Conservation (phyloP, 2,329 filamentous ascomycete species). For the Periglandula ipomoeae region DNA sequence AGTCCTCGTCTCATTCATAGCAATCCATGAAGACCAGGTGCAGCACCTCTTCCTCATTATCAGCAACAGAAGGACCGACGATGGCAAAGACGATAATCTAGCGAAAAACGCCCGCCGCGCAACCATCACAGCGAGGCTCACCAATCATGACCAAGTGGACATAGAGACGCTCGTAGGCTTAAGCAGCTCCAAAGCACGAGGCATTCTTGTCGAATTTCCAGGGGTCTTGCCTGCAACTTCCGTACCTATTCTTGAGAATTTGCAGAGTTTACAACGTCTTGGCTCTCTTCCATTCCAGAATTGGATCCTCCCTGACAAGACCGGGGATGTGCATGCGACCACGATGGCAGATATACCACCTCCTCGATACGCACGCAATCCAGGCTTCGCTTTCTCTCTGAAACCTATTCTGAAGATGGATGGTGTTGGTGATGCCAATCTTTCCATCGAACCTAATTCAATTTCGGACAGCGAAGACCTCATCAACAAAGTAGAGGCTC, state of each 20-base stretch:
- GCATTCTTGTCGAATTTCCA: conserved; percentile 49
- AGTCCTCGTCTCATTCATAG: conserved; percentile 40
- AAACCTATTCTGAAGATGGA: too few relatives aligned
- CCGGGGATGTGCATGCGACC: too few relatives aligned
- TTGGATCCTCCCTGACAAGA: conserved; percentile 34
- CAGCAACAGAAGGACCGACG: conserved; percentile 13
- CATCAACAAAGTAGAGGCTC: conserved; percentile 23
- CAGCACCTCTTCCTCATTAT: conserved; percentile 39
- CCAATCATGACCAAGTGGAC: conserved; percentile 16
- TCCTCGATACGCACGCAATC: conserved; percentile 40
- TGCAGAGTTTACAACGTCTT: conserved; percentile 41
- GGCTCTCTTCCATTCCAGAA: conserved; percentile 39
- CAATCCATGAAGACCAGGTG: conserved; percentile 24
- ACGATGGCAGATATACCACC: conserved; percentile 18
- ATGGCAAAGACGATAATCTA: conserved; percentile 10
- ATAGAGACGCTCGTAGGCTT: conserved; percentile 14
- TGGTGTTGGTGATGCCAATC: conserved; percentile 28
- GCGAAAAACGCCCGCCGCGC: conserved; percentile 12
- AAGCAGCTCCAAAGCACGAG: conserved; percentile 19
- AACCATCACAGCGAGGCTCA: conserved; percentile 12
- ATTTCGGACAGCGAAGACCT: conserved; percentile 11
- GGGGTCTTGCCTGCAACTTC: conserved; percentile 50
- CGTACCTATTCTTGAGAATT: conserved; percentile 42
- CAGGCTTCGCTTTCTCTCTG: conserved; percentile 44
- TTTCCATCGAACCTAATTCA: conserved; percentile 19